Conservation (phyloP, 1,284 basidiomycete genomes). For the Apiotrichum porosum region DNA sequence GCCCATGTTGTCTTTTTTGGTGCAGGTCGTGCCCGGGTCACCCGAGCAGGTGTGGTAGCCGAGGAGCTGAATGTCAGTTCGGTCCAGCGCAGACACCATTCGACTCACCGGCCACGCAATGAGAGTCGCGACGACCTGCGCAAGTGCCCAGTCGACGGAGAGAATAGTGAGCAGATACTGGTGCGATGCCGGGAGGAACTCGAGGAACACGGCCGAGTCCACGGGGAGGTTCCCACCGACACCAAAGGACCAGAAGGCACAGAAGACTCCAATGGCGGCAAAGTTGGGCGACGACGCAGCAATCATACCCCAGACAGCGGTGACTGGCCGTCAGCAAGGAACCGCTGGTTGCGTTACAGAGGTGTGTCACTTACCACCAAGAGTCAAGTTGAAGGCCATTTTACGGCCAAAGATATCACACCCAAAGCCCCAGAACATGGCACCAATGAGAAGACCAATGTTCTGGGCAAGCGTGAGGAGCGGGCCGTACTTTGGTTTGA, state of each 20-base stretch:
- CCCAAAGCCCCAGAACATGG: slow-evolving; percentile 53
- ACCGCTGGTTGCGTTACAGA: background rate
- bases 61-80: slow-evolving; percentile 10
- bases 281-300: slow-evolving; percentile 55
- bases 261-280: slow-evolving; percentile 57
- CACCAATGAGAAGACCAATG: slow-evolving; percentile 35
- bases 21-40: slow-evolving; percentile 11
- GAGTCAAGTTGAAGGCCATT: slow-evolving; percentile 53
- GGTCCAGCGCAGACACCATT: background rate
- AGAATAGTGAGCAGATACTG: slow-evolving; percentile 60
- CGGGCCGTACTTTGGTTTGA: slow-evolving; percentile 29
- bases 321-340: slow-evolving; percentile 40
- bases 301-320: slow-evolving; percentile 59
- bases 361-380: slow-evolving; percentile 46
- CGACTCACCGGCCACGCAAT: slow-evolving; percentile 27
- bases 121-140: slow-evolving; percentile 38
- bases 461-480: slow-evolving; percentile 34
- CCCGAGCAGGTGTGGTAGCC: slow-evolving; percentile 23
- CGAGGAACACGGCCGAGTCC: slow-evolving; percentile 57
- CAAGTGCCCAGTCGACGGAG: slow-evolving; percentile 64
- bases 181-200: slow-evolving; percentile 55
- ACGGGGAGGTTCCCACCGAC: slow-evolving; percentile 60
- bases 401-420: slow-evolving; percentile 52
- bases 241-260: slow-evolving; percentile 58
- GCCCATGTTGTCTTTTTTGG: slow-evolving; percentile 30